A percentile compares a stretch with the other conserved stretches of the same genome.
Evolutionary conservation across 805 yeast species (phyloP).

Genomic region (Kodamaea hsintzibuensis): DNA sequence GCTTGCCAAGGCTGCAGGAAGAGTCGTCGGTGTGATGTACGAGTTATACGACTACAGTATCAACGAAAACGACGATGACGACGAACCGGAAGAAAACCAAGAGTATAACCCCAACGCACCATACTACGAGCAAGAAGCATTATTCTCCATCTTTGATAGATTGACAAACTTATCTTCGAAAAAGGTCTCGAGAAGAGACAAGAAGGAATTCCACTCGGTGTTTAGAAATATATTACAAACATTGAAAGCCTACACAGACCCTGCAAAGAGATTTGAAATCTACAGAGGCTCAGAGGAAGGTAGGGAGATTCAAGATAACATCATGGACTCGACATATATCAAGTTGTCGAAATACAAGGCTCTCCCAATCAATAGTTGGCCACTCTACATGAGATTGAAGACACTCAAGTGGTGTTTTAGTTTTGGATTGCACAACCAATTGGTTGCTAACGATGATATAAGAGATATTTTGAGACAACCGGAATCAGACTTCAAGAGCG

Average conservation of each 20-base stretch:
- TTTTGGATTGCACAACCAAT: conserved; percentile 51
- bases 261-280: conserved; percentile 33
- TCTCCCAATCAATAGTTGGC: conserved; percentile 52
- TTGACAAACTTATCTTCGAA: conserved; percentile 55
- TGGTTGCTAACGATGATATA: conserved; percentile 37
- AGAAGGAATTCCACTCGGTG: conserved; percentile 57
- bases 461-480: conserved; percentile 40
- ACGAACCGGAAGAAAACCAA: conserved; percentile 30
- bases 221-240: conserved; percentile 59
- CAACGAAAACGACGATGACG: conserved; percentile 37
- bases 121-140: conserved; percentile 52
- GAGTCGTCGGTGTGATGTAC: conserved; percentile 55
- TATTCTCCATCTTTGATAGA: conserved; percentile 40
- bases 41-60: conserved; percentile 52
- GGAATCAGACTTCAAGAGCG: conserved; percentile 9
- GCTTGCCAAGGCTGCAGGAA: conserved; percentile 55
- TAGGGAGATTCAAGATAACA: conserved; percentile 28
- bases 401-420: conserved; percentile 54
- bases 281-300: conserved; percentile 39
- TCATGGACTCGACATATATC: conserved; percentile 39
- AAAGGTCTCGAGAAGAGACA: conserved; percentile 61
- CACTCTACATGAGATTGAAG: conserved; percentile 46
- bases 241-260: conserved; percentile 40
- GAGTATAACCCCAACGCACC: conserved; percentile 51
- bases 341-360: conserved; percentile 47